Base-by-base conservation (phyloP, 2,329 filamentous ascomycete genomes). In the Penicillium sp. region DNA sequence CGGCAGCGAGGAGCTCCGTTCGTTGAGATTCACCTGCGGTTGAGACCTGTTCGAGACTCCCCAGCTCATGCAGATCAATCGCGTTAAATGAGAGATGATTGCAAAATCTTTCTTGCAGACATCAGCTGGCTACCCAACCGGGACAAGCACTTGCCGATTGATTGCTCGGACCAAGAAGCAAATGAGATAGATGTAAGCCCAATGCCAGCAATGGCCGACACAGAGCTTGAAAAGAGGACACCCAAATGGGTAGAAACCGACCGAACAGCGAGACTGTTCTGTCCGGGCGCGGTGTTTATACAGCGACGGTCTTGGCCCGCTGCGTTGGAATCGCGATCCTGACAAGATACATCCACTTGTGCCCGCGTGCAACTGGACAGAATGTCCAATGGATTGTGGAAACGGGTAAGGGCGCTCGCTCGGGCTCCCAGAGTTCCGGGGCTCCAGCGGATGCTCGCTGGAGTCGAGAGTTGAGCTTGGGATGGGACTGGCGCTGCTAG, bases 61-160 rank as follows among this genome's bases (percentile, higher is more conserved):
- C 31, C 41, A 11, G 34, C 31, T 50, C 17, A 52, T 49, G 34
- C 52, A 54, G 22, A 49, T 28, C 43, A 37, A 11, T 5, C n/a
- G 43, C 20, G 22, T 37, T 53, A 43, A 3, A 42, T 17, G n/a
- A n/a, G 38, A 28, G 45, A 56, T 8, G 56, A 28, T 37, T 57
- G 37, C 6, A 58, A 48, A 7, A 54, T 35, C 14, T 58, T 63
- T 42, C 45, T 62, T 12, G 58, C 59, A 50, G 59, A 62, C 59
- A 56, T 61, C 5, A 66, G 10, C 0, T 60, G 45, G 35, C 55
- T 42, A 15, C 60, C 62, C 39, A 55, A 25, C 5, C 56, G 38
- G 34, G 63, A 67, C 11, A 67, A 51, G 28, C 41, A 41, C 10
- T 54, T 61, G 31, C 43, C 50, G 4, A 59, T 31, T 22, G 55